Evolutionary conservation across 768 basidiomycete species (phyloP).

Genomic region (Auriscalpium microsporum): DNA sequence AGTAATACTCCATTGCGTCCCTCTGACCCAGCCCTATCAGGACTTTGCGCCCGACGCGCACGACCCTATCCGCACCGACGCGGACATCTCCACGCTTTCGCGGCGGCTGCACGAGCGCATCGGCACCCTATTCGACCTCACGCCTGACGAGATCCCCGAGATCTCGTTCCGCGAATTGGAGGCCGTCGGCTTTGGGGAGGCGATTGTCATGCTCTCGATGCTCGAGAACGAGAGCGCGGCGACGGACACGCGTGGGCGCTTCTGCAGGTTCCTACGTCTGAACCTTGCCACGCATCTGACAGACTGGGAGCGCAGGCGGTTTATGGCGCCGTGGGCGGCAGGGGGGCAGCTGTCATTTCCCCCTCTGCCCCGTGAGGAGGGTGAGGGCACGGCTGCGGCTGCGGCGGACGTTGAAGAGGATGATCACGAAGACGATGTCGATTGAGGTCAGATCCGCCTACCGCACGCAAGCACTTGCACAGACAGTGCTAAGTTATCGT

Average conservation of each 20-base stretch:
- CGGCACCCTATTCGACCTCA: constrained; percentile 2
- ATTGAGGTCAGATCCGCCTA: no score
- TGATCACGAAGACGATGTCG: no score
- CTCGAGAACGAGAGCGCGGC: neutral
- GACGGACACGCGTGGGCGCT: neutral
- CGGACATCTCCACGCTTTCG: neutral
- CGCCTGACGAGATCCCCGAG: constrained; percentile 7
- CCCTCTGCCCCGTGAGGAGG: no score
- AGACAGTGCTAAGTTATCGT: no score
- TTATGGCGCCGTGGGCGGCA: neutral
- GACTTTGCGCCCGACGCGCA: neutral
- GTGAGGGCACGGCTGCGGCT: no score
- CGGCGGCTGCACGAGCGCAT: neutral
- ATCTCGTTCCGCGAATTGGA: neutral
- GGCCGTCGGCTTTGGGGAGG: constrained; percentile 2
- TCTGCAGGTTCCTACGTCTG: constrained; percentile 7
- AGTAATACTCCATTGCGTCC: neutral
- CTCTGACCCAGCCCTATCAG: neutral
- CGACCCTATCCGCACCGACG: neutral
- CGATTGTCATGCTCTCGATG: neutral
- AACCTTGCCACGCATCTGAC: constrained; percentile 8
- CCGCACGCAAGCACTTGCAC: no score
- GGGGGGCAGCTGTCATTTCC: no score
- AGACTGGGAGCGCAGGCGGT: constrained; percentile 1
- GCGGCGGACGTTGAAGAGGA: no score